Percentiles rank a stretch among this genome's conserved stretches.
phyloP scores from a whole-genome alignment of 768 basidiomycete species.

The Mycena chlorophos region DNA sequence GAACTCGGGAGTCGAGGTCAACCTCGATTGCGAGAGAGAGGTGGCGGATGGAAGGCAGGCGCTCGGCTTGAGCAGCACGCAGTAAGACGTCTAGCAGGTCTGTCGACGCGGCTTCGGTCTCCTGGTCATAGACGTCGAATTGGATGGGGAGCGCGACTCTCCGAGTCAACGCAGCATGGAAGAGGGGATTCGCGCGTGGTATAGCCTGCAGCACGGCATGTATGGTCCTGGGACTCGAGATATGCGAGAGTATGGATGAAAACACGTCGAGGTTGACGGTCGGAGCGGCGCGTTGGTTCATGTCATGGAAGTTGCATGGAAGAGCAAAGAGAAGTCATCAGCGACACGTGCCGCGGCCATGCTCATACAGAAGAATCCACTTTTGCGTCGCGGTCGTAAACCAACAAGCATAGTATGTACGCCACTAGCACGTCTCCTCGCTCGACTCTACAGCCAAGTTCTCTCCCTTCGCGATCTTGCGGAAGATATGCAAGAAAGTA shows the following conservation, averaged over 20 bases:
- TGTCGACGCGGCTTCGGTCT: background rate
- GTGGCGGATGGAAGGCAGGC: conserved; percentile 3
- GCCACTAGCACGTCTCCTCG: conserved; percentile 2
- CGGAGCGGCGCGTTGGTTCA: too few species aligned
- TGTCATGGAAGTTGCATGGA: too few species aligned
- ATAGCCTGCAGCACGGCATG: conserved; percentile 9
- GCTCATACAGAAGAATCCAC: too few species aligned
- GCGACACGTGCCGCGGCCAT: too few species aligned
- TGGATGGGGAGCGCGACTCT: conserved; percentile 18
- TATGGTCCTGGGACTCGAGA: conserved; percentile 8
- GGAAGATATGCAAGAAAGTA: conserved; percentile 19
- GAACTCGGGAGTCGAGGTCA: background rate
- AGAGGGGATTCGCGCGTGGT: conserved; percentile 6
- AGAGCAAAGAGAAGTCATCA: too few species aligned
- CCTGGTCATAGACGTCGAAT: conserved; percentile 3
- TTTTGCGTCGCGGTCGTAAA: too few species aligned
- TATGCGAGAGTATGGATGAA: conserved; percentile 15
- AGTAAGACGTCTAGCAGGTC: conserved; percentile 6
- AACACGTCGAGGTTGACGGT: conserved; percentile 18
- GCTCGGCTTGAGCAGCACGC: background rate
- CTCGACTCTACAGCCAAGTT: conserved; percentile 5
- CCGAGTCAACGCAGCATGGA: conserved; percentile 4
- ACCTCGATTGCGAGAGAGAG: conserved; percentile 5
- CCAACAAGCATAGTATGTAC: too few species aligned
- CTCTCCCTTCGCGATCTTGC: conserved; percentile 14